These are phyloP conservation scores for Chrysochromulina tobinii DNA, from an alignment of 78 protist species.

Conservation along the genomic window DNA sequence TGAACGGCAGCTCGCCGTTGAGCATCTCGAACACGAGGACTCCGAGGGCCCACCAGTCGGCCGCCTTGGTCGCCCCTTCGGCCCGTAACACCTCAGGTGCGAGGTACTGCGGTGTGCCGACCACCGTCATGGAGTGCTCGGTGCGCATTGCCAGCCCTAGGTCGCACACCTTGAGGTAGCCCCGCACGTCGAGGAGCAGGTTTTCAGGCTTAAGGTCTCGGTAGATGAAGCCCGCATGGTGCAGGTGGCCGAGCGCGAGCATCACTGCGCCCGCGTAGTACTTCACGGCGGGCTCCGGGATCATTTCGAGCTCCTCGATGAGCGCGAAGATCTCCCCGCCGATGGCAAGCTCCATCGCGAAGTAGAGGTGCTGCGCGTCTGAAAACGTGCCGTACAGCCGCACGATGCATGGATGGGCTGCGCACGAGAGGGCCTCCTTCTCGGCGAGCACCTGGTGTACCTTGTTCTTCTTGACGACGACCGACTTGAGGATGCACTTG, in stretches of 20 bases:
- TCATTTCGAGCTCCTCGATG: not conserved
- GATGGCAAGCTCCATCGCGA: not conserved
- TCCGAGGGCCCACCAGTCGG: not conserved
- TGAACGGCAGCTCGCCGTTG: not conserved
- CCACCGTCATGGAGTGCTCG: not conserved
- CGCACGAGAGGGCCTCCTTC: not conserved
- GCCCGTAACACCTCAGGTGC: not conserved
- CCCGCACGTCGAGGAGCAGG: slow-evolving; percentile 6
- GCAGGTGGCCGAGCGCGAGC: not conserved
- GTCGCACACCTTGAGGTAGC: slow-evolving; percentile 33
- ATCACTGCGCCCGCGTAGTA: not conserved
- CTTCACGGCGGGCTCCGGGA: not conserved
- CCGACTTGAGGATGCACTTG: not conserved
- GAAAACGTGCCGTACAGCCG: not conserved
- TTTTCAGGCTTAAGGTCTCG: slow-evolving; percentile 33
- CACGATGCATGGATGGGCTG: not conserved
- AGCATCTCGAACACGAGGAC: not conserved
- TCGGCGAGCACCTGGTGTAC: not conserved
- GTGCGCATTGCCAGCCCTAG: slow-evolving; percentile 11
- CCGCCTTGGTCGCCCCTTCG: not conserved
- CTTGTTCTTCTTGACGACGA: not conserved
- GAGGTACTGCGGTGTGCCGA: not conserved
- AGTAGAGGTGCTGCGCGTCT: slow-evolving; percentile 12
- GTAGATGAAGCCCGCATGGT: not conserved
- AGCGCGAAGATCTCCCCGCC: slow-evolving; percentile 22